These are phyloP conservation scores for Globisporangium rhizosaccharum DNA, from an alignment of 352 stramenopile species.

Conservation along the genomic window DNA sequence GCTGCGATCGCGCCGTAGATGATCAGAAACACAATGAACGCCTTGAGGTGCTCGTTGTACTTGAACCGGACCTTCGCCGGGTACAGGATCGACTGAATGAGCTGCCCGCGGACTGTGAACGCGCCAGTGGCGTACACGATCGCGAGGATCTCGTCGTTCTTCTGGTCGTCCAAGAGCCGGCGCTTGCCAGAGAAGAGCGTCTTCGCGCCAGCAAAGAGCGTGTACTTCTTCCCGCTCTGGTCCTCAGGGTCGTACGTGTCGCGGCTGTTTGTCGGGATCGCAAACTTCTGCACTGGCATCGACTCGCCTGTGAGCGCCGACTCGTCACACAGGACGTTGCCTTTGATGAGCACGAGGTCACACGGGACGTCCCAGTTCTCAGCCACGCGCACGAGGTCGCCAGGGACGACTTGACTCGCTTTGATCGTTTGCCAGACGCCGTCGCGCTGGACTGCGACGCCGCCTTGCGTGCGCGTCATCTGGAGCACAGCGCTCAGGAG, in stretches of 20 bases:
- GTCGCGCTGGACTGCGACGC: slow-evolving; percentile 43
- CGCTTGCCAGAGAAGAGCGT: slow-evolving; percentile 31
- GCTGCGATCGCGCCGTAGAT: slow-evolving; percentile 53
- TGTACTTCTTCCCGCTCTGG: slow-evolving; percentile 56
- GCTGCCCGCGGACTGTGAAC: slow-evolving; percentile 65
- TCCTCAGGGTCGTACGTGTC: slow-evolving; percentile 30
- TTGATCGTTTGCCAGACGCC: slow-evolving; percentile 29
- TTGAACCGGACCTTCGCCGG: slow-evolving; percentile 79
- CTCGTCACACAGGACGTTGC: slow-evolving; percentile 43
- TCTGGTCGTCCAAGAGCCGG: slow-evolving; percentile 21
- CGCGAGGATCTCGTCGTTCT: slow-evolving; percentile 43
- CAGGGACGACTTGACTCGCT: slow-evolving; percentile 29
- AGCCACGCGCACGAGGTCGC: slow-evolving; percentile 38
- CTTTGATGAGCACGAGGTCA: slow-evolving; percentile 52
- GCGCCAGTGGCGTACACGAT: slow-evolving; percentile 66
- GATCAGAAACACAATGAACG: slow-evolving; percentile 56
- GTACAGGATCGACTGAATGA: slow-evolving; percentile 75
- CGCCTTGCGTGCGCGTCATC: slow-evolving; percentile 43
- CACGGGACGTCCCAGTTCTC: slow-evolving; percentile 47
- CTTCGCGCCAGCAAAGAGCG: slow-evolving; percentile 68
- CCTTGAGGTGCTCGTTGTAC: slow-evolving; percentile 76
- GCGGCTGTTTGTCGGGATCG: slow-evolving; percentile 32
- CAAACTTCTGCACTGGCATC: slow-evolving; percentile 68
- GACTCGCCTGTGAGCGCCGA: slow-evolving; percentile 53
- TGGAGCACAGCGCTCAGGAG: slow-evolving; percentile 36